Conservation (phyloP, 192 early-diverging fungal genomes). For the Backusella westeae region DNA sequence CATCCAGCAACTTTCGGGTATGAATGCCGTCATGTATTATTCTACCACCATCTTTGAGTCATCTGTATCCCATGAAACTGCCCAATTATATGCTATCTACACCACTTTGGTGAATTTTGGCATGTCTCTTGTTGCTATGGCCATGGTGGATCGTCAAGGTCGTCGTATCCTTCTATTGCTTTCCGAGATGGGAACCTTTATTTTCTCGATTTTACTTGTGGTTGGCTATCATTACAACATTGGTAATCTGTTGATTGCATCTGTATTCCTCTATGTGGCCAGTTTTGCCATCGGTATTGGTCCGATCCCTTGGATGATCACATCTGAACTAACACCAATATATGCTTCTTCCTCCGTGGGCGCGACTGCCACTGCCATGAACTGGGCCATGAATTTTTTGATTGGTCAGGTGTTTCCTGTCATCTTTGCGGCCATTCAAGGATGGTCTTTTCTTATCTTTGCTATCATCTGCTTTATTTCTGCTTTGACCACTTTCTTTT, state of each 20-base stretch:
- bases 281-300: constrained; percentile 79
- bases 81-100: constrained; percentile 6
- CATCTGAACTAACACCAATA: constrained; percentile 73
- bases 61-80: constrained; percentile 46
- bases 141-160: neutral
- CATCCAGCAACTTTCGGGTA: constrained; percentile 79
- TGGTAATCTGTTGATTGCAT: constrained; percentile 54
- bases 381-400: constrained; percentile 61
- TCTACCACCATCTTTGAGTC: constrained; percentile 75
- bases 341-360: constrained; percentile 72
- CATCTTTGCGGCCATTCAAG: constrained; percentile 20
- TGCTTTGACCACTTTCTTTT: constrained; percentile 35
- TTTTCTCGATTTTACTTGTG: constrained; percentile 26
- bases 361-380: constrained; percentile 67
- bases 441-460: constrained; percentile 14
- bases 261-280: constrained; percentile 74
- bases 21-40: constrained; percentile 86
- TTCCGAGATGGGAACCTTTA: neutral
- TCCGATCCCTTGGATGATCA: constrained; percentile 78
- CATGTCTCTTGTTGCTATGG: constrained; percentile 9
- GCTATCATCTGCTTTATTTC: constrained; percentile 10
- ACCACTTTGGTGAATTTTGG: constrained; percentile 1
- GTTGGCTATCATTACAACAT: constrained; percentile 57
- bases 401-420: constrained; percentile 42
- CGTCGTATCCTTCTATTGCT: neutral